Conservation (phyloP, 768 basidiomycete genomes). For the Rickenella mellea region DNA sequence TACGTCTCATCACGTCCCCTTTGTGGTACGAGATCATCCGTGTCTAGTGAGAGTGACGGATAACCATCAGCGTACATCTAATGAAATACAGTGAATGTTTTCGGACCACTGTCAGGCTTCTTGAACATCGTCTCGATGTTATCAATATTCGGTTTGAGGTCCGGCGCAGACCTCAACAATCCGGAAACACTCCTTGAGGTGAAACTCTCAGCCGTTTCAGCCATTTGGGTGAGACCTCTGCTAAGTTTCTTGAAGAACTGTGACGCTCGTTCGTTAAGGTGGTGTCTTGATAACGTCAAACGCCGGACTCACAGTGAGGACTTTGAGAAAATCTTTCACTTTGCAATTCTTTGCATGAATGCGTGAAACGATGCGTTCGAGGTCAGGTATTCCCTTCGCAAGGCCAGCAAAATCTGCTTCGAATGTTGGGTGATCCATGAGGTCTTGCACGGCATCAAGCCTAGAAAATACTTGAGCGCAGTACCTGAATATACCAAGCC, state of each 20-base stretch:
- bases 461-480: conserved; percentile 27
- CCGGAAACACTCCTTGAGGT: conserved; percentile 67
- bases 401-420: conserved; percentile 65
- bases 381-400: conserved; percentile 79
- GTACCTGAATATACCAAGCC: not conserved
- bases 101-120: conserved; percentile 51
- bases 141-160: conserved; percentile 61
- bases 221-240: conserved; percentile 52
- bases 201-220: conserved; percentile 62
- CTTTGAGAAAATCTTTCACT: conserved; percentile 80
- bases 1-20: conserved; percentile 83
- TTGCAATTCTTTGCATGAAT: conserved; percentile 90
- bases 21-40: conserved; percentile 66
- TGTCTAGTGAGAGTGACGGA: conserved; percentile 27
- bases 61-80: not conserved
- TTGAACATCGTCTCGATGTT: conserved; percentile 67
- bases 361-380: conserved; percentile 89
- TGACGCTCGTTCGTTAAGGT: not conserved
- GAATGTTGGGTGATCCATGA: conserved; percentile 73
- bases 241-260: conserved; percentile 73
- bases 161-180: conserved; percentile 72
- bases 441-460: conserved; percentile 89
- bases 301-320: conserved; percentile 55
- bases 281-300: not conserved
- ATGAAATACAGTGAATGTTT: conserved; percentile 1